phyloP scores from a whole-genome alignment of 768 basidiomycete genomes.

The Lentinus tigrinus region DNA sequence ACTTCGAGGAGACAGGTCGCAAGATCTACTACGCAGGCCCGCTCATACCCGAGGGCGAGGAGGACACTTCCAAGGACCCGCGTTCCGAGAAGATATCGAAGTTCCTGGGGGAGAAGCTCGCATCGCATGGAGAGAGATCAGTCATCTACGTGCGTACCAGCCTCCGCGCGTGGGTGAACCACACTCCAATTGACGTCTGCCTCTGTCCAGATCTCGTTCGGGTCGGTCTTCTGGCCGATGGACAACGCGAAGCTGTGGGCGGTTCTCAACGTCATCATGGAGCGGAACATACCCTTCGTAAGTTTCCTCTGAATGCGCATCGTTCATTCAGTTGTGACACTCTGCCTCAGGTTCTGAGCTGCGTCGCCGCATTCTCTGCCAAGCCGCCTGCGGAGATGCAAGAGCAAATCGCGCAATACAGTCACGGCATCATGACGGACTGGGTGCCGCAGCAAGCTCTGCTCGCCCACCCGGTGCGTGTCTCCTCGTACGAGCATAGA shows the following conservation, averaged over 20 bases:
- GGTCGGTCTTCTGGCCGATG: constrained; percentile 17
- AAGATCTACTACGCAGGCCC: constrained; percentile 12
- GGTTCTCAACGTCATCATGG: constrained; percentile 17
- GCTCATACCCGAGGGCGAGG: constrained; percentile 1
- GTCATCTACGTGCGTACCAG: constrained; percentile 14
- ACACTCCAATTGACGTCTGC: too few species aligned
- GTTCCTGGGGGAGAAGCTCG: constrained; percentile 12
- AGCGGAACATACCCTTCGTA: constrained; percentile 20
- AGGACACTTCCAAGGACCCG: neutral
- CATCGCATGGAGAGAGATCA: constrained; percentile 12
- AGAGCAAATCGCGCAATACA: constrained; percentile 1
- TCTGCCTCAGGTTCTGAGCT: constrained; percentile 2
- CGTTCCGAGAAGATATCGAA: neutral
- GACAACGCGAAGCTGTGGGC: constrained; percentile 15
- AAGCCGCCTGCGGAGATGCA: constrained; percentile 1
- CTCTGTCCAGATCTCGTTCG: constrained; percentile 17
- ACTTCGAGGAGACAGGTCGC: constrained; percentile 6
- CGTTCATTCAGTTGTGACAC: too few species aligned
- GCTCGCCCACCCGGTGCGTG: constrained; percentile 1
- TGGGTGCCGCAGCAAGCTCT: constrained; percentile 9
- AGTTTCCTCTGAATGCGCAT: neutral
- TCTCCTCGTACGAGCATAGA: neutral
- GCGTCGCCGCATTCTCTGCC: constrained; percentile 1
- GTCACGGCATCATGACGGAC: neutral
- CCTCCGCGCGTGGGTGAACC: too few species aligned